Conservation (phyloP, 2,329 filamentous ascomycete genomes). For the Penicillium aurantiogriseum region DNA sequence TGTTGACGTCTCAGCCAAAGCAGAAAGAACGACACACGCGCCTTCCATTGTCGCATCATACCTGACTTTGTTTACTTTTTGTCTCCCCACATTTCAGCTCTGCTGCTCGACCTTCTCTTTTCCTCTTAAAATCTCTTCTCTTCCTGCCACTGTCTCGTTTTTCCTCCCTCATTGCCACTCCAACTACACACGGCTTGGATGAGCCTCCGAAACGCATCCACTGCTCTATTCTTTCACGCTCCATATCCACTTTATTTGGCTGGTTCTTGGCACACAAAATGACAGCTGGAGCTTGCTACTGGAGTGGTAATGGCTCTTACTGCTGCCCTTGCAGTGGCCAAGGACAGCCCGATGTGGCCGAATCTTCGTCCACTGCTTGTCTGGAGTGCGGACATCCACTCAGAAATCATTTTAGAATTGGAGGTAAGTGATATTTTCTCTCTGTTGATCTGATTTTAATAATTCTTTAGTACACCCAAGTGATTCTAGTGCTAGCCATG, state of each 20-base stretch:
- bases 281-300: neutral
- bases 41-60: neutral
- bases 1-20: neutral
- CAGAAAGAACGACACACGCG: neutral
- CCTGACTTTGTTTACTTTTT: neutral
- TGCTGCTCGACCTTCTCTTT: no score
- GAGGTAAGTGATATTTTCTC: neutral
- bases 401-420: neutral
- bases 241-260: no score
- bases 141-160: no score
- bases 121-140: no score
- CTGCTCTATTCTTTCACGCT: neutral
- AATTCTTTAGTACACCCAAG: neutral
- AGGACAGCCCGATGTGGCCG: neutral
- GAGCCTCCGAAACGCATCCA: neutral
- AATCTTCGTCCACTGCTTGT: neutral
- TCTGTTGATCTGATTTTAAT: neutral
- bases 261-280: neutral
- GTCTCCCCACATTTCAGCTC: neutral
- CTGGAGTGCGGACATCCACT: neutral
- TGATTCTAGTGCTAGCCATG: neutral
- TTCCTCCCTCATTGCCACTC: no score
- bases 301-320: neutral
- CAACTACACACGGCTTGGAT: neutral
- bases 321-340: neutral